phyloP scores from a whole-genome alignment of 2,329 filamentous ascomycete species.

The Ophiocordyceps australis region DNA sequence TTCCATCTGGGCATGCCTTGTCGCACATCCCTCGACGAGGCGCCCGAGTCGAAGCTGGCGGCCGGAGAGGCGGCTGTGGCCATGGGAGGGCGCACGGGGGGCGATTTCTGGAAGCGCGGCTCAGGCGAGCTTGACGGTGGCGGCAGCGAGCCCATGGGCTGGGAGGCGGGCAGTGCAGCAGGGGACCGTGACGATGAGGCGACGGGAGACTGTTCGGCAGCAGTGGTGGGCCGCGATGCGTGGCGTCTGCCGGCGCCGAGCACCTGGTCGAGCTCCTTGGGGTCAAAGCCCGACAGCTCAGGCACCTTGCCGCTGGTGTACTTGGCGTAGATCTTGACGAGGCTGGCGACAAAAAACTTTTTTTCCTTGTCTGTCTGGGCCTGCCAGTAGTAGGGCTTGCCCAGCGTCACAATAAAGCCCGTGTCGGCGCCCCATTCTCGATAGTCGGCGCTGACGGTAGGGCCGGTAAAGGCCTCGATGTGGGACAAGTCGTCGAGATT shows the following conservation, averaged over 20 bases:
- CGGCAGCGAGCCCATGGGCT: slow-evolving; percentile 3
- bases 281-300: slow-evolving; percentile 66
- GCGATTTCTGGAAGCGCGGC: slow-evolving; percentile 12
- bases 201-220: slow-evolving; percentile 6
- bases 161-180: slow-evolving; percentile 4
- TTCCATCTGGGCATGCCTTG: slow-evolving; percentile 26
- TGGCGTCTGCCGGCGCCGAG: slow-evolving; percentile 35
- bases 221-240: too few species aligned
- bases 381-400: slow-evolving; percentile 95
- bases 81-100: slow-evolving; percentile 13
- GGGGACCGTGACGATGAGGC: too few species aligned
- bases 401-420: slow-evolving; percentile 76
- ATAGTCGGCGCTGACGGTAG: slow-evolving; percentile 35
- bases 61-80: slow-evolving; percentile 28
- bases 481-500: slow-evolving; percentile 74
- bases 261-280: slow-evolving; percentile 59
- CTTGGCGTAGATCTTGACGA: slow-evolving; percentile 92
- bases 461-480: slow-evolving; percentile 65
- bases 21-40: slow-evolving; percentile 16
- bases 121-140: slow-evolving; percentile 4
- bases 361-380: slow-evolving; percentile 89
- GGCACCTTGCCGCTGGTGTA: slow-evolving; percentile 80
- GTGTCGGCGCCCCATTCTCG: slow-evolving; percentile 65
- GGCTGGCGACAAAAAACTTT: slow-evolving; percentile 92
- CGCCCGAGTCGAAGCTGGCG: slow-evolving; percentile 30